A percentile compares a stretch with the other conserved stretches of the same genome.
phyloP scores from a whole-genome alignment of 306 rosid species.

The Castanospermum australe region DNA sequence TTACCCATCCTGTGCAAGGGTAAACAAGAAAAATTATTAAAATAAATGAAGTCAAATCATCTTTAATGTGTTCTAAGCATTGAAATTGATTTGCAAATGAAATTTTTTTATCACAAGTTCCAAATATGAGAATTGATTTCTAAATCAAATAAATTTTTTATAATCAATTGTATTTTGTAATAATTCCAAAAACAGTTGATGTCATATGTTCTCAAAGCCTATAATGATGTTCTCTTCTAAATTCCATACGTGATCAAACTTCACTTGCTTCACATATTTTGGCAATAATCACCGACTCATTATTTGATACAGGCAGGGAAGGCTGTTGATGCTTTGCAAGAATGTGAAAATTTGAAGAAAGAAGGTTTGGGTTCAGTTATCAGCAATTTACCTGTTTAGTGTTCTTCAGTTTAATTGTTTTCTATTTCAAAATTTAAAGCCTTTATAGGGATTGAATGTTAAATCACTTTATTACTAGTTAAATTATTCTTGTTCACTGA shows the following conservation, averaged over 20 bases:
- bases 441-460: slow-evolving; percentile 12
- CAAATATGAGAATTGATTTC: too few species aligned
- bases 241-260: background rate
- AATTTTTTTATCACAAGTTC: too few species aligned
- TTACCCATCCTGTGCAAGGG: too few species aligned
- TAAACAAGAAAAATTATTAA: too few species aligned
- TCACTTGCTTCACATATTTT: background rate
- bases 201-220: background rate
- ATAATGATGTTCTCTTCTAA: background rate
- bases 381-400: slow-evolving; percentile 8
- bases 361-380: slow-evolving; percentile 50
- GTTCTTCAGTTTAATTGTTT: background rate
- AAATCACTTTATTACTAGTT: background rate
- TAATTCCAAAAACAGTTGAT: too few species aligned
- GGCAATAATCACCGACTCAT: background rate
- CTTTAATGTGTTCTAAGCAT: too few species aligned
- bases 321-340: slow-evolving; percentile 68
- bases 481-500: background rate
- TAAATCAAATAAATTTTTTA: too few species aligned
- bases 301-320: slow-evolving; percentile 72
- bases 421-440: background rate
- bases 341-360: slow-evolving; percentile 77
- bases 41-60: too few species aligned
- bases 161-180: too few species aligned
- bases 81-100: too few species aligned